Evolutionary conservation across 176 grass and related monocot species (phyloP), one percentile per base, ranked within the genome.

Genomic region (Aechmea fasciata): DNA sequence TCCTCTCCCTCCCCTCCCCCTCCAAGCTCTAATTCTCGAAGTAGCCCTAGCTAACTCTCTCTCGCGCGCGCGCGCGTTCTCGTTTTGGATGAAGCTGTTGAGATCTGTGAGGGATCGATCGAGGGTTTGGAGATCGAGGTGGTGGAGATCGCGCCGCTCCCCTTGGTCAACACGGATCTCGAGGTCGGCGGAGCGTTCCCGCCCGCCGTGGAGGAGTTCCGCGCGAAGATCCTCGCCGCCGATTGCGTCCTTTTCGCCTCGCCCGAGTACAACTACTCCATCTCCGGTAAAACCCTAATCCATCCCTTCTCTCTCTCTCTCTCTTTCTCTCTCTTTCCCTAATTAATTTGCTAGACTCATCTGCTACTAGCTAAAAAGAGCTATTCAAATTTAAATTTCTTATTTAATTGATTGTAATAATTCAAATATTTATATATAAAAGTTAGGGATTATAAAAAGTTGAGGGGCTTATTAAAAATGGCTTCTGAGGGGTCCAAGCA

Each of bases 201-300:
- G 13, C 76, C 85, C 65, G 67, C 81, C 52, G 87, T 91, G 50
- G 80, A 96, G 82, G 80, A 77, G 69, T 91, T 96, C 82, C 82
- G 91, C 51, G 68, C 73, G 13, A 87, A 77, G 20, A 77, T 96
- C 73, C 26, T 22, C 52, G 15, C 15, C 63, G 87, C 87, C 11
- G 87, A 96, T 76, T 74, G 81, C 79, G 73, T 91, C 77, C 85
- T 96, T 24, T 96, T 96, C 71, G 85, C 82, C 49, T 84, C 91
- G 7, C 85, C 87, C 0, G 91, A 96, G 79, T 79, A 91, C 85
- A 96, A 96, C 65, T 96, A 88, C 78, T 96, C 91, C 61, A 71
- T 96, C 59, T 53, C 85, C 5, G 84, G 91, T 96, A 71, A 29
- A 33, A 33, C 29, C 17, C 15, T 18, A 11, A 13, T 53, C 11